Base-by-base conservation (phyloP, 176 grass and related monocot species). In the Calamus simplicifolius region DNA sequence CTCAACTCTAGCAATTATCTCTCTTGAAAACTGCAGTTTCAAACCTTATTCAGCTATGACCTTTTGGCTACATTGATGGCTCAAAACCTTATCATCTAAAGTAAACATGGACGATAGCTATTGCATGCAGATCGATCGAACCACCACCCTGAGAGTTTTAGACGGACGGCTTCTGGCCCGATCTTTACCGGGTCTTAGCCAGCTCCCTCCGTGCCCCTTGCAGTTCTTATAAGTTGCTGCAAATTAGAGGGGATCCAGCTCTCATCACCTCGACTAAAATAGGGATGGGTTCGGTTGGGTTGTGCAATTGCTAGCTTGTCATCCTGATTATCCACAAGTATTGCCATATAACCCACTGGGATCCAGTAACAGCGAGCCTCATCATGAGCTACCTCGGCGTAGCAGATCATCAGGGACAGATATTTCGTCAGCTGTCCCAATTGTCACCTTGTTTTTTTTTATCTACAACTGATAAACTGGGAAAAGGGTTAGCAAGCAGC, bases 391-490 rank as follows among this genome's bases (percentile, higher is more conserved):
- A 3, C 92, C 92, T 49, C 88, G 59, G 21, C 83, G 80, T 31
- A 97, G 61, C 60, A 97, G 87, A 72, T 75, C 68, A 59, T 91
- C 80, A 38, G 91, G 81, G 4, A 78, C 75, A 80, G 92, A 81
- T 77, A 97, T 91, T 18, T 87, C 92, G 13, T 72, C 92, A 29
- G 78, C 83, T 18, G 58, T 75, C 0, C 92, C 92, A 27, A 97
- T 97, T 6, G 81, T 56, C 6, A 83, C 73, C 71, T 97, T 91
- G 66, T 23, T 97, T 91, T 23, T 97, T 91, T 54, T 90, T 71
- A 29, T 97, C 92, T 29, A 91, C 78, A 68, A 91, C 84, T 28
- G 92, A 97, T 25, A 97, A 29, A 75, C 87, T 97, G 21, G 21
- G 43, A 97, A 97, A 1, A 97, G 75, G 4, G 92, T 82, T 82